Percentiles rank a stretch among this genome's conserved stretches.
phyloP scores from a whole-genome alignment of 495 filamentous ascomycete species.

The Hyaloscypha bicolor region DNA sequence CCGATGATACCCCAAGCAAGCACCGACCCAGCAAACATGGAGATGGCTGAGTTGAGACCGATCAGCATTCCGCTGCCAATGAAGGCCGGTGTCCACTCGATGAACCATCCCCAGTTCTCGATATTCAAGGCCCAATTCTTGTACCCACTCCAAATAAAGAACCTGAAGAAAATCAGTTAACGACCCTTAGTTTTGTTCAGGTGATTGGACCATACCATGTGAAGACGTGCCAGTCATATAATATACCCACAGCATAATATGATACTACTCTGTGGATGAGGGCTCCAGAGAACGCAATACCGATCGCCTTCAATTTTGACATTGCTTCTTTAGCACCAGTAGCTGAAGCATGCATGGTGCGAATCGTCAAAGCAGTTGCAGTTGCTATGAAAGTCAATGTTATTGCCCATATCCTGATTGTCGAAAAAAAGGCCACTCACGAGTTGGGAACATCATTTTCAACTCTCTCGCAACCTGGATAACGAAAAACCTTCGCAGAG shows the following conservation, averaged over 20 bases:
- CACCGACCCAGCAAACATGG: conserved; percentile 60
- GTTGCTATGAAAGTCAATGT: conserved; percentile 36
- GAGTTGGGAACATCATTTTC: conserved; percentile 55
- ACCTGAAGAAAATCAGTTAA: conserved; percentile 53
- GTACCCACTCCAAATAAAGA: conserved; percentile 63
- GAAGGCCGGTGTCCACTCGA: conserved; percentile 68
- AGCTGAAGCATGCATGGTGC: conserved; percentile 59
- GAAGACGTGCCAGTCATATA: conserved; percentile 66
- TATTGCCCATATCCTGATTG: not conserved
- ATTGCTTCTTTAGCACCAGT: conserved; percentile 53
- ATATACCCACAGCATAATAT: conserved; percentile 62
- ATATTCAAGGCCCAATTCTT: conserved; percentile 56
- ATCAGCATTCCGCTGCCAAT: conserved; percentile 68
- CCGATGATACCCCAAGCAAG: conserved; percentile 69
- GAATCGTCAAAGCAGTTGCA: conserved; percentile 65
- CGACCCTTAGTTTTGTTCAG: not conserved
- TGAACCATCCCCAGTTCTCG: conserved; percentile 68
- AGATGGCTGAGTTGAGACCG: conserved; percentile 65
- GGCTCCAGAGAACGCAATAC: conserved; percentile 49
- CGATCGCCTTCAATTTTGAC: conserved; percentile 60
- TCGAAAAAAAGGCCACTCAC: not conserved
- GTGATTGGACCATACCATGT: conserved; percentile 3
- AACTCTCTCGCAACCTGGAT: conserved; percentile 65
- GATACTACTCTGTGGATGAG: conserved; percentile 58
- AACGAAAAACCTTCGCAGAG: conserved; percentile 70